A percentile compares a stretch with the other conserved stretches of the same genome.
These are phyloP conservation scores for Boletus tomentosulus DNA, from an alignment of 768 basidiomycete species.

Conservation along the genomic window DNA sequence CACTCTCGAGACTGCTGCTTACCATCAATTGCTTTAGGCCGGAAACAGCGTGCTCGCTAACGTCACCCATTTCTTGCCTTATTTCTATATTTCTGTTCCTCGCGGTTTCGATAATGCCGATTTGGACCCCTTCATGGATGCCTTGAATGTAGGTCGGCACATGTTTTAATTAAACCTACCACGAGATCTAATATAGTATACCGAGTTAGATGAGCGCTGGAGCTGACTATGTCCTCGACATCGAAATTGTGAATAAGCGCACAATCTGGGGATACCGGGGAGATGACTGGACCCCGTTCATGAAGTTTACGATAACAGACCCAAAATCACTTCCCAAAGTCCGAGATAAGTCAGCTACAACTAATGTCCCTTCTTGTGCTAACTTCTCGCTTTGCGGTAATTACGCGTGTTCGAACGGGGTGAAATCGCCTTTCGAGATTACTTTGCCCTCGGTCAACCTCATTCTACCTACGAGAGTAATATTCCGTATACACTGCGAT, in stretches of 20 bases:
- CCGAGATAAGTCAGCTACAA: constrained; percentile 66
- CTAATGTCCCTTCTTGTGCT: constrained; percentile 4
- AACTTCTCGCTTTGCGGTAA: constrained; percentile 18
- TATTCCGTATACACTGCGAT: constrained; percentile 83
- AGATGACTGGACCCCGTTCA: constrained; percentile 72
- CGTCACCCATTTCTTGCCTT: constrained; percentile 81
- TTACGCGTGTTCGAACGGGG: constrained; percentile 70
- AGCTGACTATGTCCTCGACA: constrained; percentile 40
- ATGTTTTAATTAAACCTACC: background rate
- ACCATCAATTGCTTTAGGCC: constrained; percentile 37
- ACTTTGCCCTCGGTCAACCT: constrained; percentile 46
- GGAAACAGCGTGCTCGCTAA: constrained; percentile 89
- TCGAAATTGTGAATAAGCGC: constrained; percentile 61
- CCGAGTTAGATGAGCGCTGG: constrained; percentile 22
- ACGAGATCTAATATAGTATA: background rate
- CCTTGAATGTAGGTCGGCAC: constrained; percentile 64
- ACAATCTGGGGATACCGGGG: constrained; percentile 89
- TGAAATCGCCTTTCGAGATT: constrained; percentile 60
- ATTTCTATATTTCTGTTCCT: constrained; percentile 89
- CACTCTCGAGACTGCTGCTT: background rate
- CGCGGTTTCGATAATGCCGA: constrained; percentile 75
- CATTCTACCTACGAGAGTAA: constrained; percentile 90
- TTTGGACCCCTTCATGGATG: constrained; percentile 54
- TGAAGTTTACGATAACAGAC: constrained; percentile 76
- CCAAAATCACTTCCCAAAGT: constrained; percentile 81